A percentile compares a stretch with the other conserved stretches of the same genome.
Conservation (phyloP, 805 yeast genomes). For the Saturnispora silvae region DNA sequence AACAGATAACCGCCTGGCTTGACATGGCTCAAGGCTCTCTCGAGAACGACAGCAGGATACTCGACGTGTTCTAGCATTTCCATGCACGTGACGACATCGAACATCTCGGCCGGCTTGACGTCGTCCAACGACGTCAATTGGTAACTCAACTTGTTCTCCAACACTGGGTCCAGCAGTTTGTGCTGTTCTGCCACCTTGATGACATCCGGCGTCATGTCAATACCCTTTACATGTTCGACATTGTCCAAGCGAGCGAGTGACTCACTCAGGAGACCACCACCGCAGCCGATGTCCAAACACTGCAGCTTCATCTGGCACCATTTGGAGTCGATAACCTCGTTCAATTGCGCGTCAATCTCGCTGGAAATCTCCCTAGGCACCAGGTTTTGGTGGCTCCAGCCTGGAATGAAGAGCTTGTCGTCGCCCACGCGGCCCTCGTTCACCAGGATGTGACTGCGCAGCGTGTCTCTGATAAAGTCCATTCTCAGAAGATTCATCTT, state of each 20-base stretch:
- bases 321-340: slow-evolving; percentile 31
- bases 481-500: slow-evolving; percentile 85
- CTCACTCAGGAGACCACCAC: slow-evolving; percentile 93
- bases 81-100: slow-evolving; percentile 78
- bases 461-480: slow-evolving; percentile 69
- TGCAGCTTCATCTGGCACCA: slow-evolving; percentile 30
- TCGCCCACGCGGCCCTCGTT: slow-evolving; percentile 32
- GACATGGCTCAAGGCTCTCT: slow-evolving; percentile 57
- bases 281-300: slow-evolving; percentile 90
- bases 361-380: slow-evolving; percentile 47
- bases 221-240: slow-evolving; percentile 58
- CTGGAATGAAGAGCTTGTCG: slow-evolving; percentile 59
- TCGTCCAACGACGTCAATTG: slow-evolving; percentile 54
- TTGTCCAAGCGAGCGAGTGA: slow-evolving; percentile 68
- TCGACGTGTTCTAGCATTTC: slow-evolving; percentile 95
- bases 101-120: slow-evolving; percentile 34
- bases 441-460: slow-evolving; percentile 34
- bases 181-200: slow-evolving; percentile 71
- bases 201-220: slow-evolving; percentile 80
- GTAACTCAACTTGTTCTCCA: slow-evolving; percentile 43
- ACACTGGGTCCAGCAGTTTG: slow-evolving; percentile 50
- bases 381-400: slow-evolving; percentile 51
- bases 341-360: slow-evolving; percentile 41
- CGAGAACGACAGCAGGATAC: slow-evolving; percentile 62
- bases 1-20: slow-evolving; percentile 78